Percentiles rank a stretch among this genome's conserved stretches.
Evolutionary conservation across 164 flowering plant genomes (phyloP).

Genomic region (Berberis thunbergii): DNA sequence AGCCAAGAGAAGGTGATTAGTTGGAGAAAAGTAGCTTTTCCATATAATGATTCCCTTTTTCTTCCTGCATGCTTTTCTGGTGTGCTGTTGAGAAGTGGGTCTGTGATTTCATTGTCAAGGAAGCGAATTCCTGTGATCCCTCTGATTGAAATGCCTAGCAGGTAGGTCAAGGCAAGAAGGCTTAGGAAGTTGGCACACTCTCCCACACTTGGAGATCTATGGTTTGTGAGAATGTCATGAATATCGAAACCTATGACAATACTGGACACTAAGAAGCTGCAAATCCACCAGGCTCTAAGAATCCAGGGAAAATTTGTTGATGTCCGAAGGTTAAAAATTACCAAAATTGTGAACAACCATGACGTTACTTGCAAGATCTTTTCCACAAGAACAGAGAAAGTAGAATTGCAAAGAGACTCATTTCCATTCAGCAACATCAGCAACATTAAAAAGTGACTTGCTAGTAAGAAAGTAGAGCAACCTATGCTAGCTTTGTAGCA

Average conservation of each 20-base stretch:
- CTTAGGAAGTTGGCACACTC: constrained; percentile 38
- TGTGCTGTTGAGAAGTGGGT: constrained; percentile 51
- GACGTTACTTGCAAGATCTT: constrained; percentile 41
- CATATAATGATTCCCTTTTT: constrained; percentile 47
- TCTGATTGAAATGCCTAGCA: constrained; percentile 36
- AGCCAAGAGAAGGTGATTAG: constrained; percentile 91
- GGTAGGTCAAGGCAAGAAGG: constrained; percentile 33
- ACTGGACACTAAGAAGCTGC: constrained; percentile 44
- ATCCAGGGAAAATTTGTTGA: constrained; percentile 46
- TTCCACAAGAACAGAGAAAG: constrained; percentile 18
- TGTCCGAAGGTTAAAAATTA: constrained; percentile 20
- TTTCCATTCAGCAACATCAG: constrained; percentile 26
- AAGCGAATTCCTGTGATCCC: constrained; percentile 51
- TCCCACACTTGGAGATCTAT: constrained; percentile 13
- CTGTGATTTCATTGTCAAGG: constrained; percentile 23
- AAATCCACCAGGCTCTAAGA: constrained; percentile 73
- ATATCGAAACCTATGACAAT: constrained; percentile 24
- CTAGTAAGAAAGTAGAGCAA: constrained; percentile 34
- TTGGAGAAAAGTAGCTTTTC: constrained; percentile 57
- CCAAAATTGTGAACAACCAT: constrained; percentile 38
- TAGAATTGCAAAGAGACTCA: constrained; percentile 27
- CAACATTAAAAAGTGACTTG: constrained; percentile 29
- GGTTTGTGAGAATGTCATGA: constrained; percentile 17
- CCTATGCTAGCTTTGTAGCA: constrained; percentile 34
- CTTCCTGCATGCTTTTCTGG: constrained; percentile 16